phyloP scores from a whole-genome alignment of 2,329 filamentous ascomycete genomes.

The Chaetothyriales sp. region DNA sequence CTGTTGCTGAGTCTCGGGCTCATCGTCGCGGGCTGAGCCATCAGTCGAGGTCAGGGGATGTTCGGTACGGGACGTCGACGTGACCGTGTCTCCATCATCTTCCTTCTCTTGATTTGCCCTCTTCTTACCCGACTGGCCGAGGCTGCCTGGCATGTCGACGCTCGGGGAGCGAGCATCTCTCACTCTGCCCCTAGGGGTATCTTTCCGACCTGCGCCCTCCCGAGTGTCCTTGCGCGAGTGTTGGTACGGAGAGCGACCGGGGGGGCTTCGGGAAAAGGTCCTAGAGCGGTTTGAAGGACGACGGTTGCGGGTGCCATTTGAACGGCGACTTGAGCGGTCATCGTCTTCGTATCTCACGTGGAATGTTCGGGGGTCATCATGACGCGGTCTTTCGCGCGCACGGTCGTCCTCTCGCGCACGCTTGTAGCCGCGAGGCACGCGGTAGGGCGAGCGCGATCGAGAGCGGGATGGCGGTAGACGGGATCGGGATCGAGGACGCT shows the following conservation, averaged over 20 bases:
- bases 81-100: constrained; percentile 31
- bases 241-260: constrained; percentile 30
- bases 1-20: constrained; percentile 3
- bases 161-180: constrained; percentile 29
- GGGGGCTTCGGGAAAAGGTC: constrained; percentile 28
- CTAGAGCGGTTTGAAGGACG: constrained; percentile 29
- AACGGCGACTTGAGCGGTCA: constrained; percentile 26
- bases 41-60: neutral
- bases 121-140: neutral
- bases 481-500: constrained; percentile 1
- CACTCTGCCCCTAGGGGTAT: constrained; percentile 34
- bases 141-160: neutral
- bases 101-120: constrained; percentile 33
- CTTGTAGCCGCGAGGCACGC: constrained; percentile 27
- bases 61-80: neutral
- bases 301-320: constrained; percentile 32
- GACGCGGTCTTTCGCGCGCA: constrained; percentile 19
- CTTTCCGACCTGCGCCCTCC: constrained; percentile 18
- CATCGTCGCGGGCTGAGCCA: neutral
- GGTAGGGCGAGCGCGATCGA: constrained; percentile 27
- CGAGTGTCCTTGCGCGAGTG: constrained; percentile 13
- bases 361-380: constrained; percentile 21
- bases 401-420: constrained; percentile 27
- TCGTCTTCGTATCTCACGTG: constrained; percentile 26
- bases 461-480: constrained; percentile 2